These are phyloP conservation scores for Hypseocharis bilobata DNA, from an alignment of 441 rosid genomes.

Conservation along the genomic window DNA sequence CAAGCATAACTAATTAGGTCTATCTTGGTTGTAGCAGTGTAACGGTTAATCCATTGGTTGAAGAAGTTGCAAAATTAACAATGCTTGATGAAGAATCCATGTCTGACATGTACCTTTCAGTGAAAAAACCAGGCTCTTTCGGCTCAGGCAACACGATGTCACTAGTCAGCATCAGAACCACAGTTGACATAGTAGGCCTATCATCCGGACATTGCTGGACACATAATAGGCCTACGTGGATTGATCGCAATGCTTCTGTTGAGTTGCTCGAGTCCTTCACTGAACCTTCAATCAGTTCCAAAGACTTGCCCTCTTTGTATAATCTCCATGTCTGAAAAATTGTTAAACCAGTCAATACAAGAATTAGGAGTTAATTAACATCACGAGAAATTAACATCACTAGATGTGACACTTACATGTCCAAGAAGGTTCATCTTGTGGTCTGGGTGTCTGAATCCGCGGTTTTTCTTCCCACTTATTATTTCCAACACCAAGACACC, in stretches of 20 bases:
- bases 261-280: background rate
- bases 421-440: conserved; percentile 1
- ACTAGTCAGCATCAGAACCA: conserved; percentile 15
- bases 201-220: background rate
- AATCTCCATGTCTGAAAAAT: conserved; percentile 21
- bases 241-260: background rate
- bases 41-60: background rate
- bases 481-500: conserved; percentile 15
- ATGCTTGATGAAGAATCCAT: background rate
- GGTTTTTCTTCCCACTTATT: conserved; percentile 15
- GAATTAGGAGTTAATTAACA: no score
- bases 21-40: background rate
- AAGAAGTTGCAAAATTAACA: background rate
- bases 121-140: conserved; percentile 8
- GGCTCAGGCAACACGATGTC: conserved; percentile 13
- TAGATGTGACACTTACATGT: conserved; percentile 4
- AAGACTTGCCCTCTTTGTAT: conserved; percentile 16
- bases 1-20: no score
- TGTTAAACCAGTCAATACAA: no score
- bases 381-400: no score
- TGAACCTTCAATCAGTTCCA: background rate
- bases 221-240: background rate
- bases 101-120: conserved; percentile 1
- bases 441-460: conserved; percentile 10
- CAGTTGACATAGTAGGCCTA: conserved; percentile 8